Evolutionary conservation across 345 rosid genomes (phyloP).

Genomic region (Gossypium turneri): DNA sequence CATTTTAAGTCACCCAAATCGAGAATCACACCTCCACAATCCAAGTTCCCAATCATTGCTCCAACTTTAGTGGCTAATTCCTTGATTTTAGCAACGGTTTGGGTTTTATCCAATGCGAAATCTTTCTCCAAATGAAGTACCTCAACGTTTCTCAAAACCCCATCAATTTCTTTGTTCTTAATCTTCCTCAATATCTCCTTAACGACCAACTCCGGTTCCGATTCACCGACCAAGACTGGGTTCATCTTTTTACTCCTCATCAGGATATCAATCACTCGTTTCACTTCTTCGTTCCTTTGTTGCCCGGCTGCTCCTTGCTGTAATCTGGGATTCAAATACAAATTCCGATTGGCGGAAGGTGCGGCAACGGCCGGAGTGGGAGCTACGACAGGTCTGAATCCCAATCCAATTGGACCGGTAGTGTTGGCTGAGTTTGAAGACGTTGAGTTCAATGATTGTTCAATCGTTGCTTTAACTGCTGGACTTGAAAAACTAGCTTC

Average conservation of each 20-base stretch:
- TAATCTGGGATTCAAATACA: slow-evolving; percentile 76
- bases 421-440: slow-evolving; percentile 34
- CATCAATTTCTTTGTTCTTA: slow-evolving; percentile 63
- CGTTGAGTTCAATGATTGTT: slow-evolving; percentile 61
- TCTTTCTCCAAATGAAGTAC: slow-evolving; percentile 67
- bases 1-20: slow-evolving; percentile 94
- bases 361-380: not conserved
- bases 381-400: slow-evolving; percentile 47
- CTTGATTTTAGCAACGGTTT: slow-evolving; percentile 37
- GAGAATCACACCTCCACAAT: slow-evolving; percentile 57
- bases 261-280: slow-evolving; percentile 63
- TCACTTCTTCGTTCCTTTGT: slow-evolving; percentile 60
- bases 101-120: slow-evolving; percentile 43
- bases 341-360: slow-evolving; percentile 38
- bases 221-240: slow-evolving; percentile 86
- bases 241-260: slow-evolving; percentile 60
- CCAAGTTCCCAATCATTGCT: slow-evolving; percentile 39
- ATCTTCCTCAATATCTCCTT: slow-evolving; percentile 61
- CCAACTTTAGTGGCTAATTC: slow-evolving; percentile 58
- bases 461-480: slow-evolving; percentile 84
- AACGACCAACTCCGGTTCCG: slow-evolving; percentile 66
- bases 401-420: slow-evolving; percentile 42
- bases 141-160: slow-evolving; percentile 46
- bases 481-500: slow-evolving; percentile 98
- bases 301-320: slow-evolving; percentile 44